Evolutionary conservation across 2,329 filamentous ascomycete species (phyloP).

Genomic region (Penicillium hesseltinei): DNA sequence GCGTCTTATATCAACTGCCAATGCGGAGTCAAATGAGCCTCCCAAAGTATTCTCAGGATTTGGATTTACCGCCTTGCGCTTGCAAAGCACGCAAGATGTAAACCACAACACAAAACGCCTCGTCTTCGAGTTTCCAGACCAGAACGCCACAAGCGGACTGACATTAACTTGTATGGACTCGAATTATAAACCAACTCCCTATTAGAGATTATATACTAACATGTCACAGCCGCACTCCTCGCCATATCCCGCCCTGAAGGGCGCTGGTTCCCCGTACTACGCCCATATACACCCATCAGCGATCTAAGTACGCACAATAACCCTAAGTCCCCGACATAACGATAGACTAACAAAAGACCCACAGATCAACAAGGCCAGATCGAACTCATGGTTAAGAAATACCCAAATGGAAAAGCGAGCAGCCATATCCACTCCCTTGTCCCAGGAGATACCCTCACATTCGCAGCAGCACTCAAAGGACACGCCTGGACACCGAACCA

Average conservation of each 20-base stretch:
- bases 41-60: constrained; percentile 7
- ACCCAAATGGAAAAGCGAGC: constrained; percentile 64
- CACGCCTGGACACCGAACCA: constrained; percentile 54
- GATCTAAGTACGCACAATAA: constrained; percentile 43
- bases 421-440: constrained; percentile 64
- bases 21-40: constrained; percentile 10
- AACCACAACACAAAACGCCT: constrained; percentile 61
- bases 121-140: constrained; percentile 55
- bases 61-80: constrained; percentile 48
- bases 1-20: not conserved
- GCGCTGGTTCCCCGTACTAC: constrained; percentile 57
- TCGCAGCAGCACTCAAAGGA: constrained; percentile 55
- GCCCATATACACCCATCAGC: constrained; percentile 67
- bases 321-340: not conserved
- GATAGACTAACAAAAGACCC: constrained; percentile 3
- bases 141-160: constrained; percentile 51
- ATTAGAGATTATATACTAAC: not conserved
- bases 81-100: constrained; percentile 54
- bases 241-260: constrained; percentile 60
- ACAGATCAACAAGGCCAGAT: constrained; percentile 58
- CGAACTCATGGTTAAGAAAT: constrained; percentile 66
- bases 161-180: constrained; percentile 46
- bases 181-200: not conserved
- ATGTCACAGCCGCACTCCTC: constrained; percentile 53
- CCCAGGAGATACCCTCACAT: constrained; percentile 61